Conservation (phyloP, 306 rosid species). For the Gleditsia sinensis region DNA sequence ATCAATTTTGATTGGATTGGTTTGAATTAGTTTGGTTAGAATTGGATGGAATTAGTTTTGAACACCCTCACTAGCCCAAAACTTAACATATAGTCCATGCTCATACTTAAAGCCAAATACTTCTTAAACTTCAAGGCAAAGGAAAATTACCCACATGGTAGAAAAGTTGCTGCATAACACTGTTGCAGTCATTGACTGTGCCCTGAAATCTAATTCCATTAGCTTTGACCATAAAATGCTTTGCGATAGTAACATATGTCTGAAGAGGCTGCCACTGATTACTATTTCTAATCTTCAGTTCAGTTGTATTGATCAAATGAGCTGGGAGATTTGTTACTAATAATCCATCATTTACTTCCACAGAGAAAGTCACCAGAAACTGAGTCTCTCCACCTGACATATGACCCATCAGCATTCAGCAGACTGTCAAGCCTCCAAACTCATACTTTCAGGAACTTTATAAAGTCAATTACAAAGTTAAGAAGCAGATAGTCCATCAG, state of each 20-base stretch:
- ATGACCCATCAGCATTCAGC: constrained; percentile 29
- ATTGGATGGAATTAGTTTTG: too few relatives aligned
- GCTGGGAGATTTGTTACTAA: constrained; percentile 69
- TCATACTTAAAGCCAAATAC: constrained; percentile 12
- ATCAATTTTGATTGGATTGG: too few relatives aligned
- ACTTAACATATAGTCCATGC: not conserved
- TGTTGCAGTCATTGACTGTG: constrained; percentile 66
- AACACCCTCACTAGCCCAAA: too few relatives aligned
- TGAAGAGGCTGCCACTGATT: constrained; percentile 81
- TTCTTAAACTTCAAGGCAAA: constrained; percentile 15
- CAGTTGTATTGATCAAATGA: constrained; percentile 68
- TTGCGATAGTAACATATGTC: constrained; percentile 79
- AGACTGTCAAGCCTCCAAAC: constrained; percentile 26
- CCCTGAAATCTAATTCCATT: constrained; percentile 77
- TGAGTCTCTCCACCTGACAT: constrained; percentile 52
- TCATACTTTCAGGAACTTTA: not conserved
- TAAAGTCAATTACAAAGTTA: constrained; percentile 18
- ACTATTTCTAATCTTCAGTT: constrained; percentile 54
- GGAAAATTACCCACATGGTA: constrained; percentile 47
- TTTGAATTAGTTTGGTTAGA: too few relatives aligned
- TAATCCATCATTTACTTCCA: constrained; percentile 77
- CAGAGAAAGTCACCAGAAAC: constrained; percentile 61
- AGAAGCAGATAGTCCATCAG: not conserved
- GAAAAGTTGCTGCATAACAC: constrained; percentile 64
- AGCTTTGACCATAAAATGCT: constrained; percentile 78